Evolutionary conservation across 1,139 yeast genomes (phyloP).

Genomic region (Blastobotrys apis): DNA sequence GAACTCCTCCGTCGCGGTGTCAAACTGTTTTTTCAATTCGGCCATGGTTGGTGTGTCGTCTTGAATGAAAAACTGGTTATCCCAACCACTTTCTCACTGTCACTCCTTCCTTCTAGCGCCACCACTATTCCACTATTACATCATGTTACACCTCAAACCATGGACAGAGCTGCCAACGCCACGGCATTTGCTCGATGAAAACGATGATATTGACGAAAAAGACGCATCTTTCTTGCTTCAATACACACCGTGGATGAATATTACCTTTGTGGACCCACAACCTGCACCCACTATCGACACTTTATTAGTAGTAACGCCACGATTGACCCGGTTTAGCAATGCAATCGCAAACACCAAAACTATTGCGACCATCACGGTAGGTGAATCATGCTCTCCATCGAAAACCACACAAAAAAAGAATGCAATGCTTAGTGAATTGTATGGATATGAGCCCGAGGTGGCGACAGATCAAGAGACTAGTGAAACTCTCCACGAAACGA

Average conservation of each 20-base stretch:
- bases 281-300: slow-evolving; percentile 6
- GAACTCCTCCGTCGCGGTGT: slow-evolving; percentile 30
- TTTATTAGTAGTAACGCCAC: slow-evolving; percentile 23
- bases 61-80: not conserved
- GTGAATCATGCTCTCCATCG: too few species aligned
- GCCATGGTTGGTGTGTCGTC: slow-evolving; percentile 8
- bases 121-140: too few species aligned
- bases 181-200: slow-evolving; percentile 49
- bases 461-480: not conserved
- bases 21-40: slow-evolving; percentile 20
- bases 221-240: slow-evolving; percentile 20
- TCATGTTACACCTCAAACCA: slow-evolving; percentile 56
- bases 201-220: slow-evolving; percentile 40
- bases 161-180: slow-evolving; percentile 50
- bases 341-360: slow-evolving; percentile 6
- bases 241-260: slow-evolving; percentile 22
- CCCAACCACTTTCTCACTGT: not conserved
- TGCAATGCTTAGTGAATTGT: slow-evolving; percentile 3
- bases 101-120: too few species aligned
- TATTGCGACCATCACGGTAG: not conserved
- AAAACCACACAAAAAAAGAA: not conserved
- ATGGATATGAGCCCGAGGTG: slow-evolving; percentile 9
- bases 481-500: slow-evolving; percentile 14
- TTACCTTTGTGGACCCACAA: slow-evolving; percentile 7
- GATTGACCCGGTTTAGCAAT: slow-evolving; percentile 19